Evolutionary conservation across 2,329 filamentous ascomycete genomes (phyloP).

Genomic region (Venturia pyrina): DNA sequence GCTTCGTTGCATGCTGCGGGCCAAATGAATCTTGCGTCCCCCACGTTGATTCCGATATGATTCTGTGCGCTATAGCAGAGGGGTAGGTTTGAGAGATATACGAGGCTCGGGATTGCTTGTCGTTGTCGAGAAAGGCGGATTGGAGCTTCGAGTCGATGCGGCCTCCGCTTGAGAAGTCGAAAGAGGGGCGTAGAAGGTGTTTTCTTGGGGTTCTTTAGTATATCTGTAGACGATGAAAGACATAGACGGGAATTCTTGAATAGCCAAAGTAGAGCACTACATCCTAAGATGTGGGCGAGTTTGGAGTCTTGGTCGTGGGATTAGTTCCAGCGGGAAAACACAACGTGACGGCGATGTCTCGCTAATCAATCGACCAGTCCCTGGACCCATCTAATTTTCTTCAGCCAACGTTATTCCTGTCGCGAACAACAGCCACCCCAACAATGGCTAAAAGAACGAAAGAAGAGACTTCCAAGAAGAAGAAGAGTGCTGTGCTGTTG

Average conservation of each 20-base stretch:
- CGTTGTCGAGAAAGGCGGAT: background rate
- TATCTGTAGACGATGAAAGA: background rate
- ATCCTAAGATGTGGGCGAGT: background rate
- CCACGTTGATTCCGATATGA: background rate
- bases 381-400: background rate
- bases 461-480: conserved; percentile 11
- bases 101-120: background rate
- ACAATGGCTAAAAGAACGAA: conserved; percentile 22
- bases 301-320: conserved; percentile 2
- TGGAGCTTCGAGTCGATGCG: background rate
- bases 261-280: background rate
- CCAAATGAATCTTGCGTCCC: background rate
- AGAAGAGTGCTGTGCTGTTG: conserved; percentile 16
- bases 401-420: background rate
- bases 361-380: background rate
- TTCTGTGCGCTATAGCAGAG: background rate
- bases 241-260: background rate
- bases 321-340: background rate
- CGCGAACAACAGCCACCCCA: background rate
- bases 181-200: background rate
- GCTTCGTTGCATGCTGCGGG: conserved; percentile 8
- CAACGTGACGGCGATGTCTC: background rate
- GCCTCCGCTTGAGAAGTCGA: background rate
- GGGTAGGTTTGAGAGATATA: background rate
- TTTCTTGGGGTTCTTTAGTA: background rate